Percentiles rank a stretch among this genome's conserved stretches.
Evolutionary conservation across 2,329 filamentous ascomycete species (phyloP).

Genomic region (Fusarium circinatum): DNA sequence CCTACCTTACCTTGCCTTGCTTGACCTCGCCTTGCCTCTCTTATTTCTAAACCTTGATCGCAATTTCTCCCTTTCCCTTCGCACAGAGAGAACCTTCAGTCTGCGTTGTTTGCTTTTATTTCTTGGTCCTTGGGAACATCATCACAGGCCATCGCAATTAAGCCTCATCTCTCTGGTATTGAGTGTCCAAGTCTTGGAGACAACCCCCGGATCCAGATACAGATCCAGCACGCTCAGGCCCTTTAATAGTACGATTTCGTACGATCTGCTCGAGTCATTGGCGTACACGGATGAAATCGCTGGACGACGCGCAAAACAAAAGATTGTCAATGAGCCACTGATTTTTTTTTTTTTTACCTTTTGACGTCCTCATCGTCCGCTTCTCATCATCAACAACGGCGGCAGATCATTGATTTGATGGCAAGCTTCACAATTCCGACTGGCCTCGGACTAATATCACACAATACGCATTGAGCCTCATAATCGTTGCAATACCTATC

Average conservation of each 20-base stretch:
- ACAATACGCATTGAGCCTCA: not conserved
- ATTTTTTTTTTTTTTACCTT: not conserved
- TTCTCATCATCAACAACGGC: not conserved
- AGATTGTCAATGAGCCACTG: not conserved
- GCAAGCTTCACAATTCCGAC: slow-evolving; percentile 3
- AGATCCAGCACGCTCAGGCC: slow-evolving; percentile 7
- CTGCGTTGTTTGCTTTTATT: not conserved
- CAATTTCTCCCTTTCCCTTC: slow-evolving; percentile 23
- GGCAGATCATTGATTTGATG: not conserved
- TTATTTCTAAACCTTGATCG: slow-evolving; percentile 18
- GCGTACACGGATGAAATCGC: slow-evolving; percentile 10
- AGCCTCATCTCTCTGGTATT: not conserved
- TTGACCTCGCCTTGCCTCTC: slow-evolving; percentile 14
- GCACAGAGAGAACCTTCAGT: not conserved
- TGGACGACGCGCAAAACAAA: slow-evolving; percentile 6
- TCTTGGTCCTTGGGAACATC: not conserved
- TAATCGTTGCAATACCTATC: not conserved
- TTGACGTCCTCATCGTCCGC: not conserved
- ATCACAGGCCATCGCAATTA: not conserved
- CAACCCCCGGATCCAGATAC: not conserved
- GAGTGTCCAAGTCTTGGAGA: not conserved
- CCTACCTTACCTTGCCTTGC: not conserved
- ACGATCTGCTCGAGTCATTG: slow-evolving; percentile 19
- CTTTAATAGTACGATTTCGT: slow-evolving; percentile 2
- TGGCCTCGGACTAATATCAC: slow-evolving; percentile 11